Base-by-base conservation (phyloP, 257 asterid genomes). In the Solanum gandarillasii region DNA sequence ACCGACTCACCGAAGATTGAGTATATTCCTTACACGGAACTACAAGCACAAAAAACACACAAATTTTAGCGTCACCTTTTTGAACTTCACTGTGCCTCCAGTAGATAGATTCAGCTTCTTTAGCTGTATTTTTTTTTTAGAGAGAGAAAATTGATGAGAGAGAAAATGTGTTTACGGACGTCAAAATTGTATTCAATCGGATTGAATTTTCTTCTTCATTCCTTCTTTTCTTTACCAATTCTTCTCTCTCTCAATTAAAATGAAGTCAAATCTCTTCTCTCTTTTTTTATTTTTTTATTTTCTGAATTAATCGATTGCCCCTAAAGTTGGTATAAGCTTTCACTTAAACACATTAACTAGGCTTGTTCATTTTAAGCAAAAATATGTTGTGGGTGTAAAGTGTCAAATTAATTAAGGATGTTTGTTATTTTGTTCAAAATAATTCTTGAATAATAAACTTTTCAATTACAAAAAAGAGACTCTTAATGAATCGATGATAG, bases 141-240 rank as follows among this genome's bases (percentile, higher is more conserved):
- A 83, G 90, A 86, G 90, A 86, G 88, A 87, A 70, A 32, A 9
- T 6, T 52, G 35, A 68, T 78, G 85, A 78, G 90, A 86, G 90
- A 84, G 85, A 12, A 48, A 75, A 34, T 74, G 20, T 90, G 90
- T 90, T 90, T 87, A 91, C 96, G 96, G 98, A 94, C 95, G 94
- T 92, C 96, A 94, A 94, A 92, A 23, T 46, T 84, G 84, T 74
- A 92, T 92, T 92, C 88, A 88, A 92, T 91, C 90, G 88, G 92
- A 92, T 94, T 93, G 89, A 90, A 90, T 90, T 84, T 84, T 86
- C 78, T 86, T 43, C 55, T 23, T 71, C 38, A 7, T 71, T 71
- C n/a, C 62, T 52, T 6, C 9, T 52, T 52, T 52, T 52, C 62
- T 16, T 52, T 6, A 52, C 9, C 62, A 18, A 52, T 52, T 52